Conservation (phyloP, 805 yeast species). For the Cyberlindnera galapagoensis region DNA sequence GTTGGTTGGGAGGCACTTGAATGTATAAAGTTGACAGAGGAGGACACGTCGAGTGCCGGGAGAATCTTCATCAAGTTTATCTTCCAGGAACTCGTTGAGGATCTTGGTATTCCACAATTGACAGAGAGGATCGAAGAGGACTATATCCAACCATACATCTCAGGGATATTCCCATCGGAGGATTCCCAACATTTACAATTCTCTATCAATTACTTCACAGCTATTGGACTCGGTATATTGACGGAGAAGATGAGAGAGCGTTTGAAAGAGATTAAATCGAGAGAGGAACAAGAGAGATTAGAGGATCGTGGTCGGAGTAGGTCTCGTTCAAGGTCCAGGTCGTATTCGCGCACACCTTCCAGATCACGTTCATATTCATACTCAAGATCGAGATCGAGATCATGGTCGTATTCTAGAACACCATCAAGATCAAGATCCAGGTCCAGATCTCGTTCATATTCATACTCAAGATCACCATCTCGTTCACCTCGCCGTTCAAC, state of each 20-base stretch:
- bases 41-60: constrained; percentile 67
- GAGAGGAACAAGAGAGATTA: constrained; percentile 22
- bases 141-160: constrained; percentile 39
- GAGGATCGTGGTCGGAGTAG: constrained; percentile 18
- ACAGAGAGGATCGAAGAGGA: constrained; percentile 45
- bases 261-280: constrained; percentile 23
- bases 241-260: constrained; percentile 76
- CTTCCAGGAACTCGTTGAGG: constrained; percentile 73
- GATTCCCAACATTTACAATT: constrained; percentile 56
- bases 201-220: constrained; percentile 86
- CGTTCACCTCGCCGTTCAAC: constrained; percentile 5
- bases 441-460: not conserved
- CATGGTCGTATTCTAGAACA: constrained; percentile 20
- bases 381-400: constrained; percentile 18
- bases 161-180: constrained; percentile 58
- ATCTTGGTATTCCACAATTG: constrained; percentile 55
- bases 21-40: constrained; percentile 55
- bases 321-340: constrained; percentile 19
- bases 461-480: constrained; percentile 4
- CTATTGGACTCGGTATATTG: constrained; percentile 78
- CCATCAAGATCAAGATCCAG: constrained; percentile 17
- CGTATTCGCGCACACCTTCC: constrained; percentile 15
- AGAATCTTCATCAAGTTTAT: constrained; percentile 78
- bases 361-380: constrained; percentile 8
- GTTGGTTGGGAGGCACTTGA: constrained; percentile 58